These are phyloP conservation scores for Syzygium jambos DNA, from an alignment of 345 rosid genomes.

Conservation along the genomic window DNA sequence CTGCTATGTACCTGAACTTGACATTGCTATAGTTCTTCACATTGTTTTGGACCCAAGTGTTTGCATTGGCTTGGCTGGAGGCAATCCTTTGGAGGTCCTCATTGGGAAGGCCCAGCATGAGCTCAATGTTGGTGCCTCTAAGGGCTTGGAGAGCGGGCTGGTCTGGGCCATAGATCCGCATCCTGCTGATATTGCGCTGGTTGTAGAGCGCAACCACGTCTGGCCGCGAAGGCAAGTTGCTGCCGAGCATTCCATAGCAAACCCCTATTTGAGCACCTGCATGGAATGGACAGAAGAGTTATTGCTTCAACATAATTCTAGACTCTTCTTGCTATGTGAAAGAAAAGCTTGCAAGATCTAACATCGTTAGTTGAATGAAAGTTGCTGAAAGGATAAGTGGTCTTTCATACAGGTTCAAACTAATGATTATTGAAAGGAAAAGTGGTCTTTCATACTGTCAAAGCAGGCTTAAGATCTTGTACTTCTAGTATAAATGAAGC, in stretches of 20 bases:
- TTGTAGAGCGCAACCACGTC: conserved; percentile 42
- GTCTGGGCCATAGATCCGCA: conserved; percentile 39
- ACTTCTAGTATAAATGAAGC: not conserved
- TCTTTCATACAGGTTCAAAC: not conserved
- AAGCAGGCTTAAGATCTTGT: not conserved
- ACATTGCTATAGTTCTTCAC: conserved; percentile 25
- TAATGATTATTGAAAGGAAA: not conserved
- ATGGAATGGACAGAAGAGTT: not conserved
- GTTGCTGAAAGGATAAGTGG: not conserved
- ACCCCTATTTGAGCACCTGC: conserved; percentile 39
- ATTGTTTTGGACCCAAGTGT: conserved; percentile 37
- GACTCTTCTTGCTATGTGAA: not conserved
- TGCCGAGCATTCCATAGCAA: conserved; percentile 54
- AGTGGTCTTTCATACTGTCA: not conserved
- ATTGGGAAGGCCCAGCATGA: conserved; percentile 40
- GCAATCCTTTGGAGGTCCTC: conserved; percentile 16
- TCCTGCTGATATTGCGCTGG: conserved; percentile 29
- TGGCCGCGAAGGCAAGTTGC: conserved; percentile 34
- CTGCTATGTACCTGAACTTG: conserved; percentile 40
- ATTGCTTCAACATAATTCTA: not conserved
- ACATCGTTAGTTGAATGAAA: not conserved
- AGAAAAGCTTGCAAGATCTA: not conserved
- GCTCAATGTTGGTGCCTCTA: conserved; percentile 37
- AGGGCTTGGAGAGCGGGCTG: conserved; percentile 30
- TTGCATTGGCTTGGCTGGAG: conserved; percentile 29